phyloP scores from a whole-genome alignment of 2,329 filamentous ascomycete genomes.

The Passalora sequoiae region DNA sequence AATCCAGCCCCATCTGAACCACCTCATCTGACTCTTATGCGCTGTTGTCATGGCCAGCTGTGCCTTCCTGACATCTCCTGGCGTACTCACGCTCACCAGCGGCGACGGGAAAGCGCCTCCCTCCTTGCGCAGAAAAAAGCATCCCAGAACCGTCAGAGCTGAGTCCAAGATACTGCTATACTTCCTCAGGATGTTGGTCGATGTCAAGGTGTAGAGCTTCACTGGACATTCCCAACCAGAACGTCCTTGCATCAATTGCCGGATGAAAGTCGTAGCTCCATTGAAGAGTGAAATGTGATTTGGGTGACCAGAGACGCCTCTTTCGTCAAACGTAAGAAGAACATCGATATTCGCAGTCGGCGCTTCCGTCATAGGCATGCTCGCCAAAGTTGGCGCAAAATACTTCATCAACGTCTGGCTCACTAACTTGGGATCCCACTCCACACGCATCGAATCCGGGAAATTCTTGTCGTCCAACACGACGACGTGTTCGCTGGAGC shows the following conservation, averaged over 20 bases:
- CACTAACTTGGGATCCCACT: constrained; percentile 69
- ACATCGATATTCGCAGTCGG: constrained; percentile 63
- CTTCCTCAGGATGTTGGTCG: constrained; percentile 69
- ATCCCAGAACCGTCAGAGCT: constrained; percentile 61
- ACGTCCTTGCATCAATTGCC: constrained; percentile 57
- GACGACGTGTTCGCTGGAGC: constrained; percentile 70
- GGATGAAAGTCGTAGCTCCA: constrained; percentile 70
- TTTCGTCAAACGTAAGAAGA: constrained; percentile 82
- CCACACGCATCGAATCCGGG: constrained; percentile 78
- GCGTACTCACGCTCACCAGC: constrained; percentile 66
- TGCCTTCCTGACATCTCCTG: constrained; percentile 60
- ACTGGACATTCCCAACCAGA: constrained; percentile 67
- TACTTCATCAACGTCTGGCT: constrained; percentile 63
- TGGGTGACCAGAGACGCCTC: constrained; percentile 79
- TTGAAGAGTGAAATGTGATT: constrained; percentile 89
- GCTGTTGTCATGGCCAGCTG: constrained; percentile 83
- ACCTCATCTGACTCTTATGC: constrained; percentile 94
- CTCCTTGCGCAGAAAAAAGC: constrained; percentile 46
- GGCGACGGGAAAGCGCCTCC: constrained; percentile 51
- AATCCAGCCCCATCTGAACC: constrained; percentile 98
- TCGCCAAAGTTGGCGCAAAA: constrained; percentile 63
- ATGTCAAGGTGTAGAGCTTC: constrained; percentile 77
- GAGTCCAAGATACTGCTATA: constrained; percentile 74
- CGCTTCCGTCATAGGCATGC: constrained; percentile 37
- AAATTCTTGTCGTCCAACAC: constrained; percentile 79